Percentiles rank a stretch among this genome's conserved stretches.
These are phyloP conservation scores for Phaffia tasmanica DNA, from an alignment of 768 basidiomycete species.

Conservation along the genomic window DNA sequence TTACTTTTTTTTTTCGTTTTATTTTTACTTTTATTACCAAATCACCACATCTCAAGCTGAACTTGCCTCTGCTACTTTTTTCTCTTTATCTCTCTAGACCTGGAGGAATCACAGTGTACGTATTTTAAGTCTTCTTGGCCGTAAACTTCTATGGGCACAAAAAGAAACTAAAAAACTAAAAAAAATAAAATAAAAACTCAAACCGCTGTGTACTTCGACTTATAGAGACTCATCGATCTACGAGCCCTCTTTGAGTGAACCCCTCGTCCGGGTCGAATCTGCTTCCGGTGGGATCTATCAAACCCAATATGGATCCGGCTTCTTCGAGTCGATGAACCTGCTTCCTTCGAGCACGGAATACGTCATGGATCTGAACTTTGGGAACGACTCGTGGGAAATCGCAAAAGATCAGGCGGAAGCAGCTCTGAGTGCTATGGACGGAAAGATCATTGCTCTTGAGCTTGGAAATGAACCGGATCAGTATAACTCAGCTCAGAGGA, in stretches of 20 bases:
- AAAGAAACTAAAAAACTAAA: too few relatives aligned
- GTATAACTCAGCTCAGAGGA: constrained; percentile 7
- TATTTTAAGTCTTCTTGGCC: too few relatives aligned
- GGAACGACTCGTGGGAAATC: constrained; percentile 34
- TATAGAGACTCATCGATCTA: constrained; percentile 14
- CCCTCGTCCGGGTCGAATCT: constrained; percentile 28
- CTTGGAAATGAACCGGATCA: constrained; percentile 31
- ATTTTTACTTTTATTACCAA: too few relatives aligned
- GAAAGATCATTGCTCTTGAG: constrained; percentile 33
- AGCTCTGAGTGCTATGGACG: constrained; percentile 31
- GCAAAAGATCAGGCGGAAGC: constrained; percentile 33
- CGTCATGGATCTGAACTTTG: constrained; percentile 35
- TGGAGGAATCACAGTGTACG: constrained; percentile 34
- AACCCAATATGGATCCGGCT: constrained; percentile 34
- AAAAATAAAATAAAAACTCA: too few relatives aligned
- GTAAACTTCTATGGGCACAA: too few relatives aligned
- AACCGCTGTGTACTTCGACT: not conserved
- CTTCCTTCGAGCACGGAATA: constrained; percentile 32
- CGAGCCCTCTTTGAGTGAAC: not conserved
- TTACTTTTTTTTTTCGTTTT: not conserved
- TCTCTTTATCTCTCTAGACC: constrained; percentile 31
- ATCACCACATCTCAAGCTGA: too few relatives aligned
- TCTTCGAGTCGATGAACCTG: constrained; percentile 32
- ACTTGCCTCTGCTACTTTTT: not conserved
- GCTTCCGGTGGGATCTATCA: constrained; percentile 35